These are phyloP conservation scores for Aphanomyces stellatus DNA, from an alignment of 352 stramenopile species.

Conservation along the genomic window DNA sequence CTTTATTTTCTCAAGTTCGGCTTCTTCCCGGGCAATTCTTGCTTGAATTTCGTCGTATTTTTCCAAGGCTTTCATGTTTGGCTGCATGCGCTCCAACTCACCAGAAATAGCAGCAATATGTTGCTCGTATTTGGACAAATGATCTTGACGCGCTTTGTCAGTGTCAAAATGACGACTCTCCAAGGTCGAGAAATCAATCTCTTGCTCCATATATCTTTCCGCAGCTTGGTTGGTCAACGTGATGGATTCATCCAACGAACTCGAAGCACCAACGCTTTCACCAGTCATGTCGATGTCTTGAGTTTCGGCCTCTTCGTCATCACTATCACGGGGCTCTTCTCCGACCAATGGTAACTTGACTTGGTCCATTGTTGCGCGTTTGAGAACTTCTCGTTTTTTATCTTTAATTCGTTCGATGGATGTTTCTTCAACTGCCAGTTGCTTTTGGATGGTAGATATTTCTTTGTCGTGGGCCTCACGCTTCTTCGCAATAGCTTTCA, in stretches of 20 bases:
- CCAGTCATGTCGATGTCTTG: constrained; percentile 59
- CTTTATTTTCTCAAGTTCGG: constrained; percentile 66
- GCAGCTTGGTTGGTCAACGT: constrained; percentile 40
- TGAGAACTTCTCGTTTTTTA: constrained; percentile 92
- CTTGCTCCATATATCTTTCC: constrained; percentile 35
- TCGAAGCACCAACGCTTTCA: background rate
- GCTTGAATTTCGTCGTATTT: constrained; percentile 81
- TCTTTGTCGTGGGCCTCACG: constrained; percentile 61
- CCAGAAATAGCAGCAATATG: constrained; percentile 51
- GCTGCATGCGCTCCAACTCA: constrained; percentile 92
- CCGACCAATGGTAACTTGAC: constrained; percentile 81
- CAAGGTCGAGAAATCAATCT: constrained; percentile 89
- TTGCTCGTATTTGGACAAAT: constrained; percentile 58
- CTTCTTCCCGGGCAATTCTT: constrained; percentile 70
- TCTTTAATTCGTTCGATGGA: constrained; percentile 88
- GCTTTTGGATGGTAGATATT: constrained; percentile 65
- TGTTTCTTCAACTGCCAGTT: constrained; percentile 83
- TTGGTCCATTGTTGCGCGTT: constrained; percentile 92
- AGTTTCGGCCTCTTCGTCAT: constrained; percentile 18
- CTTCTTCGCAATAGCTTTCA: constrained; percentile 49
- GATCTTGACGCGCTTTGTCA: constrained; percentile 83
- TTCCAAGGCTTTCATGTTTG: constrained; percentile 95
- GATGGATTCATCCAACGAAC: constrained; percentile 9
- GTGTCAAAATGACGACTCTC: constrained; percentile 57
- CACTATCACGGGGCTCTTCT: constrained; percentile 16